phyloP scores from a whole-genome alignment of 768 basidiomycete genomes.

The Amanita molliuscula region DNA sequence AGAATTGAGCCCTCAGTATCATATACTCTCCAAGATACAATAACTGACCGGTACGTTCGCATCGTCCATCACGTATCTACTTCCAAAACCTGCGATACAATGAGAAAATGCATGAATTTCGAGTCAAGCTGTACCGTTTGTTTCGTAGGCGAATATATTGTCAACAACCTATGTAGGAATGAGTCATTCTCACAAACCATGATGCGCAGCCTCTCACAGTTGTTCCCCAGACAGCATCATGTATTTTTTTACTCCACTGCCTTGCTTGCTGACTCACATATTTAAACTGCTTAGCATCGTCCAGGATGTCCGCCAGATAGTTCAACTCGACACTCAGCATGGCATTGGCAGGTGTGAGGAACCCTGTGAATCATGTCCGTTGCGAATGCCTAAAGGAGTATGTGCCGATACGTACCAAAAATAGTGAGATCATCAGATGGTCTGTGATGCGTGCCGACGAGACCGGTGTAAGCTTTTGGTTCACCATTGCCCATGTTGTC shows the following conservation, averaged over 20 bases:
- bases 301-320: slow-evolving; percentile 51
- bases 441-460: slow-evolving; percentile 68
- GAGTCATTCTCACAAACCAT: not conserved
- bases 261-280: slow-evolving; percentile 45
- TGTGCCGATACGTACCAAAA: slow-evolving; percentile 39
- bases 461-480: slow-evolving; percentile 63
- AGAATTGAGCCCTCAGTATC: not conserved
- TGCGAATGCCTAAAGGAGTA: not conserved
- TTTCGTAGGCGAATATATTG: slow-evolving; percentile 68
- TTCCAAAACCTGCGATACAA: slow-evolving; percentile 41
- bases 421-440: slow-evolving; percentile 68
- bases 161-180: slow-evolving; percentile 39
- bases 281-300: slow-evolving; percentile 32
- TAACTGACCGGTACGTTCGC: slow-evolving; percentile 68
- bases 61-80: slow-evolving; percentile 75
- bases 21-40: not conserved
- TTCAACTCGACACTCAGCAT: slow-evolving; percentile 70
- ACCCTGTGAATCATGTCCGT: slow-evolving; percentile 32
- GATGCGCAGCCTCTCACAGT: slow-evolving; percentile 30
- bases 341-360: slow-evolving; percentile 71
- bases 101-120: not conserved
- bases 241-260: slow-evolving; percentile 47
- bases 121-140: slow-evolving; percentile 37
- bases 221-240: slow-evolving; percentile 49
- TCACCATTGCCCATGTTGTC: slow-evolving; percentile 65